Evolutionary conservation across 371 early-diverging fungal species (phyloP).

Genomic region (Rhizomucor pusillus): DNA sequence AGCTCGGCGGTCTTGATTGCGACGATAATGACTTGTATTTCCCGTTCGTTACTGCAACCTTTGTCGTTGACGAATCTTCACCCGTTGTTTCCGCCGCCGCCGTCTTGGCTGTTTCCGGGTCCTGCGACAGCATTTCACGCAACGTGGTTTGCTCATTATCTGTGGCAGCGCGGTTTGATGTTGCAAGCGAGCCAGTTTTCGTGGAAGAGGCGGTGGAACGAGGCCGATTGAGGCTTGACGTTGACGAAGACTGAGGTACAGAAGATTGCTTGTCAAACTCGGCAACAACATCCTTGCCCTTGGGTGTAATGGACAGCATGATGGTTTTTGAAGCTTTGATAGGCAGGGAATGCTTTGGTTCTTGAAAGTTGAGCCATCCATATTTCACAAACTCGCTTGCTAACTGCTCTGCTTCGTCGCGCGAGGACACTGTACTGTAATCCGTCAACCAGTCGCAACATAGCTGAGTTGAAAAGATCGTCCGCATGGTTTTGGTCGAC

Average conservation of each 20-base stretch:
- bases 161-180: not conserved
- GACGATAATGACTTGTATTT: not conserved
- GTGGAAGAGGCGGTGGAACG: not conserved
- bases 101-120: constrained; percentile 12
- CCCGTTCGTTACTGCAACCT: not conserved
- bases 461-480: constrained; percentile 42
- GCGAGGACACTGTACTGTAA: constrained; percentile 55
- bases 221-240: constrained; percentile 3
- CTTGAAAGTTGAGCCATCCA: constrained; percentile 54
- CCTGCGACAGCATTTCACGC: constrained; percentile 23
- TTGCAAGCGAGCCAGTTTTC: not conserved
- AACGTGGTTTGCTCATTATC: constrained; percentile 20
- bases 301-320: constrained; percentile 15
- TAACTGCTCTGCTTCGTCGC: constrained; percentile 60
- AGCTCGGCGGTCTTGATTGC: constrained; percentile 13
- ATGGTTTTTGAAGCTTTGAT: constrained; percentile 12
- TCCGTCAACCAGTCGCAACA: constrained; percentile 64
- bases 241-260: constrained; percentile 1
- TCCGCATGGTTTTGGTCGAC: constrained; percentile 21
- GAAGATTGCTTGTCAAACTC: constrained; percentile 5
- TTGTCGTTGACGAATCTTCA: not conserved
- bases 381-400: constrained; percentile 52
- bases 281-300: constrained; percentile 22
- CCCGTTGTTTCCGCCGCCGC: too few relatives aligned
- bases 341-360: constrained; percentile 7